Evolutionary conservation across 2,329 filamentous ascomycete species (phyloP).

Genomic region (Penicillium sp.): DNA sequence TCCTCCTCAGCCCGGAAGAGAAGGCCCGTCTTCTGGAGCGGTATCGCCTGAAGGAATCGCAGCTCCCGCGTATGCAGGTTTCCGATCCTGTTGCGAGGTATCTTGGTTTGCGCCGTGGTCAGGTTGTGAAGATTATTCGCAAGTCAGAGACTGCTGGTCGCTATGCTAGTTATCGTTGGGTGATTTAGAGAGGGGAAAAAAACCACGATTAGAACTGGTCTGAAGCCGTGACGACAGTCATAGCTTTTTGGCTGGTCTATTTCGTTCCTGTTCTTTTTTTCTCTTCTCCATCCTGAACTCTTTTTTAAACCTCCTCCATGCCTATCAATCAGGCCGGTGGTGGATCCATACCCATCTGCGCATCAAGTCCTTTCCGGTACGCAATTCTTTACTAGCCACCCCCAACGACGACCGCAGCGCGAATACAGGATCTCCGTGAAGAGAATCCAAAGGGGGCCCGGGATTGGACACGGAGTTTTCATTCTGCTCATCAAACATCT

Average conservation of each 20-base stretch:
- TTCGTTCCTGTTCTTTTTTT: neutral
- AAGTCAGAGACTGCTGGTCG: conserved; percentile 93
- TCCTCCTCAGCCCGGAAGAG: conserved; percentile 87
- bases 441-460: neutral
- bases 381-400: conserved; percentile 6
- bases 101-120: conserved; percentile 83
- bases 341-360: conserved; percentile 14
- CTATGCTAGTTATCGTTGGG: conserved; percentile 91
- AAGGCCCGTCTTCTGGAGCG: conserved; percentile 82
- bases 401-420: neutral
- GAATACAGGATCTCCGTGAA: neutral
- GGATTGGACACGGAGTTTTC: conserved; percentile 27
- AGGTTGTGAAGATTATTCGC: conserved; percentile 98
- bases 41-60: conserved; percentile 96
- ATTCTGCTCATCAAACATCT: conserved; percentile 19
- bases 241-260: too few relatives aligned
- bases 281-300: neutral
- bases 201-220: too few relatives aligned
- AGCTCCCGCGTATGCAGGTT: conserved; percentile 87
- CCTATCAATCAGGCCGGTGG: neutral
- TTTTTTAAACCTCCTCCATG: neutral
- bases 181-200: conserved; percentile 41
- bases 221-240: too few relatives aligned
- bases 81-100: conserved; percentile 94
- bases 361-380: conserved; percentile 16